These are phyloP conservation scores for Pyrenula aspistea DNA, from an alignment of 495 filamentous ascomycete species.

Conservation along the genomic window DNA sequence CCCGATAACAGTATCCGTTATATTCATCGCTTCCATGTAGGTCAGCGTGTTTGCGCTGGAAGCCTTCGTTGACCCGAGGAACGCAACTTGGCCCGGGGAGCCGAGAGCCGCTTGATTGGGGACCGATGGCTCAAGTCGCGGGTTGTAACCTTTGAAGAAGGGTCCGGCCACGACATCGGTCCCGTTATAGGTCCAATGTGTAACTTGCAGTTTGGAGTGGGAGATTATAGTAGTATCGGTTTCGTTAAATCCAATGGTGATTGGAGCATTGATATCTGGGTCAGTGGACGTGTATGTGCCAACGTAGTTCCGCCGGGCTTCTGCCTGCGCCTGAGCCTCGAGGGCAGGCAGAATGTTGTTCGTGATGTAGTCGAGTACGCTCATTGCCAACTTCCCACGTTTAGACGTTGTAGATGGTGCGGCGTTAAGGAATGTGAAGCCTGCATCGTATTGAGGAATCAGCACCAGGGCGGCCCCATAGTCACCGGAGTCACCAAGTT, in stretches of 20 bases:
- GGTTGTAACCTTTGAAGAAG: constrained; percentile 4
- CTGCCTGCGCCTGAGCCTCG: constrained; percentile 15
- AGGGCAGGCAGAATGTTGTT: constrained; percentile 21
- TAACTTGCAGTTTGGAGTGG: constrained; percentile 29
- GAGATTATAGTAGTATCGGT: constrained; percentile 16
- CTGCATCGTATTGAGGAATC: constrained; percentile 26
- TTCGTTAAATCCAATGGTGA: constrained; percentile 22
- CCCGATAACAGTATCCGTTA: constrained; percentile 4
- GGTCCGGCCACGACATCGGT: constrained; percentile 25
- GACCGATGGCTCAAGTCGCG: constrained; percentile 20
- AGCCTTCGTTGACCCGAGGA: no score
- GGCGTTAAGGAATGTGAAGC: constrained; percentile 25
- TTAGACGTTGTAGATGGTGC: constrained; percentile 7
- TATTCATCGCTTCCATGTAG: constrained; percentile 5
- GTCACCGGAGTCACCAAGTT: constrained; percentile 26
- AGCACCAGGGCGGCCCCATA: constrained; percentile 21
- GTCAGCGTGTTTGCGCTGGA: background rate
- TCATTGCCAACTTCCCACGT: constrained; percentile 1
- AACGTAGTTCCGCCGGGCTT: constrained; percentile 16
- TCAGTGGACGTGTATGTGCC: constrained; percentile 23
- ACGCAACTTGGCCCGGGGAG: constrained; percentile 20
- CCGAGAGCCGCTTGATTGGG: constrained; percentile 2
- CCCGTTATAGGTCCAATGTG: constrained; percentile 36
- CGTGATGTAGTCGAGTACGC: constrained; percentile 14
- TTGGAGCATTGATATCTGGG: constrained; percentile 19